Evolutionary conservation across 768 basidiomycete genomes (phyloP).

Genomic region (Harrya chromipes): DNA sequence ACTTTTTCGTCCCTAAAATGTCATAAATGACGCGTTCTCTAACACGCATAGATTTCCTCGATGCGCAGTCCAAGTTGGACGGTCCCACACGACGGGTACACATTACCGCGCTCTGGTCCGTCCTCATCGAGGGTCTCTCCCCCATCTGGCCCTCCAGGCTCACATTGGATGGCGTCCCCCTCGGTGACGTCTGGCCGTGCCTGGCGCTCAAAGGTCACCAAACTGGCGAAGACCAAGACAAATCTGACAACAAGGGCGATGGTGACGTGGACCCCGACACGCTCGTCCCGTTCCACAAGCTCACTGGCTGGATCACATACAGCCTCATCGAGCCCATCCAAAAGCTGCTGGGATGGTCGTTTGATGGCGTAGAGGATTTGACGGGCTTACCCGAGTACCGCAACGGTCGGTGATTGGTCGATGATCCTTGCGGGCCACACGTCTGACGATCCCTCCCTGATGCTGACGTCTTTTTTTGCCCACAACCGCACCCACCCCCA

Average conservation of each 20-base stretch:
- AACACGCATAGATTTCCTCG: conserved; percentile 58
- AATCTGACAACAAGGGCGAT: conserved; percentile 27
- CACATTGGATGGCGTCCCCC: conserved; percentile 59
- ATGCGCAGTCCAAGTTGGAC: conserved; percentile 46
- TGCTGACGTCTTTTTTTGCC: too few relatives aligned
- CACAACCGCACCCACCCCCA: not conserved
- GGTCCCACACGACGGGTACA: conserved; percentile 51
- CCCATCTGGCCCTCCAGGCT: conserved; percentile 86
- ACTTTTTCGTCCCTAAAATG: too few relatives aligned
- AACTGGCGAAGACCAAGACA: conserved; percentile 17
- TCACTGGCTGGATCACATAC: conserved; percentile 93
- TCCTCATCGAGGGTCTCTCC: conserved; percentile 77
- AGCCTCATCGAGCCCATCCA: conserved; percentile 84
- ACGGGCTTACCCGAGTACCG: conserved; percentile 96
- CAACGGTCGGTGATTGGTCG: conserved; percentile 50
- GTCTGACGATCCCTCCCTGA: too few relatives aligned
- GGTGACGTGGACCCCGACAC: conserved; percentile 41
- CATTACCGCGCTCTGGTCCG: conserved; percentile 75
- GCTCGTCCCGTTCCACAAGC: conserved; percentile 93
- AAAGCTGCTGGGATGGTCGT: conserved; percentile 70
- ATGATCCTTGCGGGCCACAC: too few relatives aligned
- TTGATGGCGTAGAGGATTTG: conserved; percentile 81
- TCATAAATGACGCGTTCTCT: not conserved
- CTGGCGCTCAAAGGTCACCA: conserved; percentile 38
- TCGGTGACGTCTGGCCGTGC: conserved; percentile 96